These are phyloP conservation scores for Blastobotrys americana DNA, from an alignment of 805 yeast species.

Conservation along the genomic window DNA sequence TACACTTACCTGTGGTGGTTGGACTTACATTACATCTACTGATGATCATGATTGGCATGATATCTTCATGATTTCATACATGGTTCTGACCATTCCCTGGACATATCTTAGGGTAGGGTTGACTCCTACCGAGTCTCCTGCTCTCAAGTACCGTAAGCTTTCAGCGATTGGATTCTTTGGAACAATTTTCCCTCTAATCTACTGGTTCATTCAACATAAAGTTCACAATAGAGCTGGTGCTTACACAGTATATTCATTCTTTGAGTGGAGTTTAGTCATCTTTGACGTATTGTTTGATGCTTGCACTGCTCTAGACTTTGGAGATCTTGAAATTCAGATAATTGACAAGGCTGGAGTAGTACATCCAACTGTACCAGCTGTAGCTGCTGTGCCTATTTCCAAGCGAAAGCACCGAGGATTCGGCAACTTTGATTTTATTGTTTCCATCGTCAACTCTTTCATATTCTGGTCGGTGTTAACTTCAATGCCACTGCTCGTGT, in stretches of 20 bases:
- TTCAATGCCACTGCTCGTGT: constrained; percentile 74
- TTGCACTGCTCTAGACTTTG: constrained; percentile 65
- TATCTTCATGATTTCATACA: constrained; percentile 87
- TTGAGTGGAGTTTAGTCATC: constrained; percentile 85
- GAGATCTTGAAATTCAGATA: constrained; percentile 44
- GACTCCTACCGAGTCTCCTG: constrained; percentile 42
- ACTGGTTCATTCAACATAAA: constrained; percentile 88
- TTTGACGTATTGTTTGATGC: constrained; percentile 83
- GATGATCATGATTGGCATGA: constrained; percentile 97
- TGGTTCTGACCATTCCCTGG: constrained; percentile 90
- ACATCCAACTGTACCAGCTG: constrained; percentile 1
- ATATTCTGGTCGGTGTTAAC: constrained; percentile 82
- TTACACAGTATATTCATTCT: constrained; percentile 86
- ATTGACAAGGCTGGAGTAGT: constrained; percentile 27
- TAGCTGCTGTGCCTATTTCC: constrained; percentile 15
- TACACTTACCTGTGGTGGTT: constrained; percentile 95
- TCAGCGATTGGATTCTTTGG: constrained; percentile 60
- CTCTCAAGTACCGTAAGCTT: constrained; percentile 41
- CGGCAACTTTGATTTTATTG: constrained; percentile 25
- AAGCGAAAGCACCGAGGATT: constrained; percentile 23
- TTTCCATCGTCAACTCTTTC: constrained; percentile 51
- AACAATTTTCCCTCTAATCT: constrained; percentile 72
- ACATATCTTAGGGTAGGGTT: constrained; percentile 51
- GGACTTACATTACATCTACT: constrained; percentile 96
- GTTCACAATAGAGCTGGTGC: constrained; percentile 88